These are phyloP conservation scores for Phytophthora brassicae DNA, from an alignment of 352 stramenopile species.

Conservation along the genomic window DNA sequence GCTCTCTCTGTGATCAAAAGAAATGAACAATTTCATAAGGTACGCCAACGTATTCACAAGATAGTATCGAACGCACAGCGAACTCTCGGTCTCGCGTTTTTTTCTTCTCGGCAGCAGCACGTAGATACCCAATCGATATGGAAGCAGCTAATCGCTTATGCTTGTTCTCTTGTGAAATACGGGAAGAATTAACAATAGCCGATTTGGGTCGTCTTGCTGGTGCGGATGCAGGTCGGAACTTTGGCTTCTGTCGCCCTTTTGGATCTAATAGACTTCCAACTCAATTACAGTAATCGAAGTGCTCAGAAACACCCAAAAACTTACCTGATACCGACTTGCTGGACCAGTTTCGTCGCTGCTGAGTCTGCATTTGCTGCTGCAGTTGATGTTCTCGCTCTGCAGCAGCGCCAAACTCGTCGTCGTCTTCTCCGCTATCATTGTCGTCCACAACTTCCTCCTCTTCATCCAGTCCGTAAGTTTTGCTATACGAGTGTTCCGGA, in stretches of 20 bases:
- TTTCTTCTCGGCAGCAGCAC: slow-evolving; percentile 59
- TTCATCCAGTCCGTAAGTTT: slow-evolving; percentile 21
- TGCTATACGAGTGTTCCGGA: slow-evolving; percentile 23
- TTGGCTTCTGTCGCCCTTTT: slow-evolving; percentile 15
- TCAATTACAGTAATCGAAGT: not conserved
- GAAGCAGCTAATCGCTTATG: slow-evolving; percentile 27
- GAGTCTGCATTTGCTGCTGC: slow-evolving; percentile 14
- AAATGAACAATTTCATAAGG: not conserved
- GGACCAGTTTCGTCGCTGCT: slow-evolving; percentile 19
- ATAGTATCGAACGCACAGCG: slow-evolving; percentile 36
- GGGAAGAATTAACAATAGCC: not conserved
- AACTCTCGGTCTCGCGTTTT: slow-evolving; percentile 70
- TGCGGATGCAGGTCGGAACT: slow-evolving; percentile 61
- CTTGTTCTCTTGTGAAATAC: slow-evolving; percentile 8
- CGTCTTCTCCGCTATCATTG: slow-evolving; percentile 36
- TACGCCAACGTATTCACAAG: not conserved
- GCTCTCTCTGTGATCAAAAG: slow-evolving; percentile 37
- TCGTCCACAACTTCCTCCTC: slow-evolving; percentile 42
- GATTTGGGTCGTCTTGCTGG: slow-evolving; percentile 43
- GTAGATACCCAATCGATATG: slow-evolving; percentile 63
- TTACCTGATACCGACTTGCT: slow-evolving; percentile 3
- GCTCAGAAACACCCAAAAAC: not conserved
- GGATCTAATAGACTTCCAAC: slow-evolving; percentile 3
- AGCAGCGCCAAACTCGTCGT: slow-evolving; percentile 42
- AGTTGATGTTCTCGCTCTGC: slow-evolving; percentile 27